Evolutionary conservation across 2,329 filamentous ascomycete genomes (phyloP), one percentile per base, ranked within the genome.

Genomic region (Bimuria novae-zelandiae): DNA sequence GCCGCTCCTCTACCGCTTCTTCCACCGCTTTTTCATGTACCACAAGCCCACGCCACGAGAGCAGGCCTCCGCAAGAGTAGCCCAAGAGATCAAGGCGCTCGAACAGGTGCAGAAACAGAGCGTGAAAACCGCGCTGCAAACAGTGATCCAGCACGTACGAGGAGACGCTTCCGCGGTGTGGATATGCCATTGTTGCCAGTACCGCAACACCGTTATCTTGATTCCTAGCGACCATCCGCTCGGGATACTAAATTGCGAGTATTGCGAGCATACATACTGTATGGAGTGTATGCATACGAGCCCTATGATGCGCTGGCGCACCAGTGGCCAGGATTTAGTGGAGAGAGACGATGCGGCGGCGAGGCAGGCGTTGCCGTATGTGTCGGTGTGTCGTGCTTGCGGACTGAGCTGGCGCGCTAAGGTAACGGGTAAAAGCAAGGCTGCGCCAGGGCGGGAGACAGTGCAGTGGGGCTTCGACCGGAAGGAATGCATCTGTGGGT

Each of bases 111-210:
- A 23, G 5, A 35, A 11, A 5, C 16, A 22, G 1, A 23, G 25
- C 7, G 3, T 46, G 7, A 19, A 12, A n/a, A 5, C 19, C 3
- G 30, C 30, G 1, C 14, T 27, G 12, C 2, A 27, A 25, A 35
- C 12, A 10, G 21, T 46, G 3, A 17, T 46, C 19, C 3, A 21
- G 6, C 36, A 42, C 14, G 11, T 37, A 6, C 17, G 36, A 7
- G 27, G 25, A 12, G 36, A 49, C 2, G 14, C 8, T 5, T 30
- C 37, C 4, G 29, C 36, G 4, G 17, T 17, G 3, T 49, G 47
- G 47, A 32, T 19, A 14, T 49, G 47, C 27, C 47, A 49, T 27
- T 10, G 11, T 27, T 49, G 47, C 17, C 16, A 33, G 14, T 49
- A 42, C 27, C 17, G 47, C 7, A 49, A 49, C 27, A 16, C 25